Base-by-base conservation (phyloP, 495 filamentous ascomycete species). In the Penicillium soppii region DNA sequence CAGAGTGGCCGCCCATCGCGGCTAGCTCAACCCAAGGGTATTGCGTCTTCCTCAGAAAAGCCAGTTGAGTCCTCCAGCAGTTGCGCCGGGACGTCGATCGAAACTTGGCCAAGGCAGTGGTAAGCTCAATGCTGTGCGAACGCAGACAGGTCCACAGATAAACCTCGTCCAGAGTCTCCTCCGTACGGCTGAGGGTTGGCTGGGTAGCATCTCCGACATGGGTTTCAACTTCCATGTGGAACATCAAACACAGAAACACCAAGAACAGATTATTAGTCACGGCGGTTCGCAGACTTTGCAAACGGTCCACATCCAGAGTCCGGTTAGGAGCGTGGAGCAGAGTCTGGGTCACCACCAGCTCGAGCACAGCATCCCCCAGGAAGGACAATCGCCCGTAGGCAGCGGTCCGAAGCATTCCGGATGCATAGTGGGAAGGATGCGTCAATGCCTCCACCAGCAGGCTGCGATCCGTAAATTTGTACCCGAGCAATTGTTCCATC, bases 391-490 rank as follows among this genome's bases (percentile, higher is more conserved):
- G 36, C 25, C 38, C 25, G 20, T 43, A 51, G 13, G 36, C 30
- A 19, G 25, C 15, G 17, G 48, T 51, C 7, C 27, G 27, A 30
- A 13, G 27, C 6, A 16, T 1, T 1, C 27, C 22, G 15, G 22
- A 43, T 16, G 22, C 8, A 13, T 40, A 26, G 17, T 16, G 35
- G 12, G 48, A 51, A n/a, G 48, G 48, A 33, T 51, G 48, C 22
- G 48, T 51, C 23, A 51, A 22, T 4, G 48, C 48, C 38, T 51
- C 48, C 32, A 32, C 13, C 15, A 33, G 23, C 12, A 51, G 15
- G 15, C 38, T 43, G 13, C 33, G 27, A 23, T 51, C 38, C n/a
- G 25, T 17, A 33, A 42, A 51, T 4, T 13, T 51, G 35, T 51
- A 51, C 16, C 32, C 48, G 33, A 51, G 38, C 6, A 51, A 19